Evolutionary conservation across 2,329 filamentous ascomycete species (phyloP), one percentile per base, ranked within the genome.

Genomic region (Aureobasidium melanogenum): DNA sequence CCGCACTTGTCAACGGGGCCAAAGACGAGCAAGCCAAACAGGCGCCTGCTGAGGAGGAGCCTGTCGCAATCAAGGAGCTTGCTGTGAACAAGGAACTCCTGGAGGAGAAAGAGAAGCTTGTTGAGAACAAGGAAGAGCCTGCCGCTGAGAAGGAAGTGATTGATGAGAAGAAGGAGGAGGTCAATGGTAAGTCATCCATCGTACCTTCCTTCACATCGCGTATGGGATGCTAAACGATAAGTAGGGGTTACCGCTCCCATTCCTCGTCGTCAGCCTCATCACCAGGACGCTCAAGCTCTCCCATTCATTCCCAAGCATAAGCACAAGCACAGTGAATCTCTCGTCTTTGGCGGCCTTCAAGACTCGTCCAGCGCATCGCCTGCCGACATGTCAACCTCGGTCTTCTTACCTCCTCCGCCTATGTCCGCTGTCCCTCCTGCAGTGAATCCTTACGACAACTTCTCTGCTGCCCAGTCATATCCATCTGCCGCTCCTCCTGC

Each of bases 351-450:
- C 34, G 69, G 69, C 30, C 67, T 66, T 19, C 61, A 67, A 8
- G 72, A 70, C 26, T 72, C 72, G 24, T 69, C 71, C 7, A 69
- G 67, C n/a, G 62, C 68, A 34, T 73, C 74, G 1, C 71, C 69
- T 7, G 71, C 56, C 9, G 26, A 15, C 30, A 46, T 44, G 32
- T 34, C 32, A 38, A 34, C 1, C 44, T 28, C 44, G 44, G 43
- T 32, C 28, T 59, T 39, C 26, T 17, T 48, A 24, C 32, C 44
- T 50, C 56, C 56, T 41, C 56, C 56, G 5, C 32, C 56, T 19
- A 28, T 28, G 17, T 32, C 56, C 19, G 32, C 24, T 17, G 41
- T 59, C 34, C 30, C 56, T 50, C 44, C 24, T 32, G n/a, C 43
- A 28, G 28, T 59, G 15, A 32, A 14, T 3, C 56, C 56, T 15